Evolutionary conservation across 2,329 filamentous ascomycete species (phyloP).

Genomic region (Fusarium dlaminii): DNA sequence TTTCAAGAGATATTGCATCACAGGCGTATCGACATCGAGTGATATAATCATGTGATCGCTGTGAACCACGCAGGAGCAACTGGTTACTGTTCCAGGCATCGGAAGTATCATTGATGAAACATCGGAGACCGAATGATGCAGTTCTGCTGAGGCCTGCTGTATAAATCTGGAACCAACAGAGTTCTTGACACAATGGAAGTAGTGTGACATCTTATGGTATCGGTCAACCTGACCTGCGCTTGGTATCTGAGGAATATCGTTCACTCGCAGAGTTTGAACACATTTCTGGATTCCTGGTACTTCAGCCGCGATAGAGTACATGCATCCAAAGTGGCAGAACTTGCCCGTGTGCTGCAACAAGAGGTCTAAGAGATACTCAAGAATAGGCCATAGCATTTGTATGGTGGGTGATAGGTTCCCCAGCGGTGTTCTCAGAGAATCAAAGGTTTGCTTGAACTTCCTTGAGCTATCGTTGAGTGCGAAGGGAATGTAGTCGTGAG

Average conservation of each 20-base stretch:
- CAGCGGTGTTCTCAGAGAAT: background rate
- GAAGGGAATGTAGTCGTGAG: slow-evolving; percentile 1
- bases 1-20: background rate
- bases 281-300: background rate
- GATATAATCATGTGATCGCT: background rate
- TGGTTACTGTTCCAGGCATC: background rate
- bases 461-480: background rate
- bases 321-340: background rate
- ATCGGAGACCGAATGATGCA: rapidly evolving
- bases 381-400: slow-evolving; percentile 1
- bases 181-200: background rate
- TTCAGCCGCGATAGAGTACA: background rate
- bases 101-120: background rate
- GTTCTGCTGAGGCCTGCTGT: background rate
- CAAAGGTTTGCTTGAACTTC: background rate
- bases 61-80: background rate
- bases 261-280: background rate
- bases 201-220: background rate
- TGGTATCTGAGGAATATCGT: background rate
- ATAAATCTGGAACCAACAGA: background rate
- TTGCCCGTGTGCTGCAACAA: background rate
- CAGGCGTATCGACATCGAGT: background rate
- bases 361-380: background rate
- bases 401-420: background rate
- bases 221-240: background rate